A percentile compares a stretch with the other conserved stretches of the same genome.
Conservation (phyloP, 2,329 filamentous ascomycete genomes). For the Penicillium sp. region DNA sequence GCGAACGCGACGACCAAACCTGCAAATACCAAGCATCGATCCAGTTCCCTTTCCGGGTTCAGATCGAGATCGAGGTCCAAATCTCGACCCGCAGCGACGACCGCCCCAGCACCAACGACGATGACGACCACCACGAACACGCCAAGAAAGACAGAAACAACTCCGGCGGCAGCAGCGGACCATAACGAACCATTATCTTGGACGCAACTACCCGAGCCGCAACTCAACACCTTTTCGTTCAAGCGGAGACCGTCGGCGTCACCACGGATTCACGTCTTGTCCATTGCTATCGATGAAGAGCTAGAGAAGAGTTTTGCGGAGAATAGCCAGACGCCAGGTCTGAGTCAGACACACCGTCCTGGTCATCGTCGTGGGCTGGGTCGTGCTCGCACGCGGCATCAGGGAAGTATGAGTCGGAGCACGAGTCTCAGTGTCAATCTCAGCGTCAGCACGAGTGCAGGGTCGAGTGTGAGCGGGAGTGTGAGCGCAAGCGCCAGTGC, state of each 20-base stretch:
- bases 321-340: too few species aligned
- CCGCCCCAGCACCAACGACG: too few species aligned
- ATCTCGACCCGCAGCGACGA: neutral
- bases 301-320: neutral
- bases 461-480: too few species aligned
- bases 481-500: too few species aligned
- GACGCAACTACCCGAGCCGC: constrained; percentile 22
- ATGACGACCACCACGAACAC: too few species aligned
- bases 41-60: too few species aligned
- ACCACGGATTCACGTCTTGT: constrained; percentile 29
- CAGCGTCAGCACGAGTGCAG: too few species aligned
- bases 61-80: neutral
- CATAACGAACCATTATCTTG: constrained; percentile 26
- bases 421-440: too few species aligned
- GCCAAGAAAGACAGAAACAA: neutral
- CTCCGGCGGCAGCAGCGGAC: constrained; percentile 8
- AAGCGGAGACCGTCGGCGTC: constrained; percentile 22
- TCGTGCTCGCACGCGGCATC: neutral
- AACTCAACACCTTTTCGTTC: constrained; percentile 26
- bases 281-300: constrained; percentile 24
- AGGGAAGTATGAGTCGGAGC: neutral
- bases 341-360: neutral
- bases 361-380: too few species aligned
- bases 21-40: too few species aligned
- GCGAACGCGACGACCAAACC: too few species aligned